These are phyloP conservation scores for Albatrellus ellisii DNA, from an alignment of 768 basidiomycete genomes.

Conservation along the genomic window DNA sequence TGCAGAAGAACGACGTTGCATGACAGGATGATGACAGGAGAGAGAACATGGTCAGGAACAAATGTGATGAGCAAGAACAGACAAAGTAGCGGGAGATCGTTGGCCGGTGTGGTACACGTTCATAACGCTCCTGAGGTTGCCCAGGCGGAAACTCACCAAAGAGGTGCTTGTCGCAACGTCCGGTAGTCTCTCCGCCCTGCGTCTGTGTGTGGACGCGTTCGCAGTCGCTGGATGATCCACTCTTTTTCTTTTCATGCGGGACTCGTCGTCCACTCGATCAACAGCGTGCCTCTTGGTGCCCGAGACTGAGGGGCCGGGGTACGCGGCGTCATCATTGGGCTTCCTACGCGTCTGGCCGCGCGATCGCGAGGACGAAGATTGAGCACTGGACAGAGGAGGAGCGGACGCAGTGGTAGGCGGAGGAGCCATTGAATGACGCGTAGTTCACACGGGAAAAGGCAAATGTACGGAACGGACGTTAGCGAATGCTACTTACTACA, in stretches of 20 bases:
- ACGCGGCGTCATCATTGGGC: conserved; percentile 40
- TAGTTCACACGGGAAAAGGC: neutral
- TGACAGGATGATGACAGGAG: too few species aligned
- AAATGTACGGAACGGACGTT: too few species aligned
- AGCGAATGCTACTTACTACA: too few species aligned
- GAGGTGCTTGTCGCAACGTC: neutral
- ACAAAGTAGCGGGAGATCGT: too few species aligned
- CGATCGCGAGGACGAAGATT: conserved; percentile 5
- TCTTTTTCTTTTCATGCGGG: conserved; percentile 61
- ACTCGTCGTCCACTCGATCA: conserved; percentile 64
- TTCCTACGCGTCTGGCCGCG: conserved; percentile 20
- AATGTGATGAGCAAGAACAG: too few species aligned
- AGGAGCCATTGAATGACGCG: conserved; percentile 4
- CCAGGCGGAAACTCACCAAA: conserved; percentile 8
- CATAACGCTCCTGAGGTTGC: too few species aligned
- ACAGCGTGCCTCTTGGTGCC: conserved; percentile 44
- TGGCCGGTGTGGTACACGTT: too few species aligned
- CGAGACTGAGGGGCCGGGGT: conserved; percentile 23
- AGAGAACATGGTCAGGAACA: too few species aligned
- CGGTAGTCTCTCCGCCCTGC: too few species aligned
- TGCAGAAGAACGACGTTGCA: too few species aligned
- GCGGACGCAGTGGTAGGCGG: conserved; percentile 5
- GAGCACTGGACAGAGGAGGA: neutral
- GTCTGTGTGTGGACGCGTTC: too few species aligned
- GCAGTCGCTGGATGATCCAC: conserved; percentile 27